Base-by-base conservation (phyloP, 2,329 filamentous ascomycete species). In the Lachnellula willkommii region DNA sequence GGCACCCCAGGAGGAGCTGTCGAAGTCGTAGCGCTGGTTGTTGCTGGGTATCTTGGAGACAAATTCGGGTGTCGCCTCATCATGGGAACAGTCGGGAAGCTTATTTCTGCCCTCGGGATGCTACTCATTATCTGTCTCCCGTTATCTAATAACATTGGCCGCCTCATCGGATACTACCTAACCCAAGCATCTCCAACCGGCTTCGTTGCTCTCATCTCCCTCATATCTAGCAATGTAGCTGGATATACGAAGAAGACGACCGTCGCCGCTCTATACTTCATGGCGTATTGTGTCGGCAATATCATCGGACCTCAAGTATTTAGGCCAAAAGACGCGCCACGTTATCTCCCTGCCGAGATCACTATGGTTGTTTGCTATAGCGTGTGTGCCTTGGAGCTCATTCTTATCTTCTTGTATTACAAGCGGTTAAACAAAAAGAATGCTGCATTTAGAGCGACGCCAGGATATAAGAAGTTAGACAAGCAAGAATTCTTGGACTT, bases 141-240 rank as follows among this genome's bases (percentile, higher is more conserved):
- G 2, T 53, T 69, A 2, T 65, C 65, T n/a, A 70, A 73, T 53
- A 61, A 72, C 49, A 59, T 66, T 17, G 71, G 70, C 5, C 77
- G 47, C 53, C 60, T 75, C 2, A 69, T 67, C 14, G 69, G 70
- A 2, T 74, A 73, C 59, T 74, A 74, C 53, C 62, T 71, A 32
- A 71, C 69, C 83, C 87, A 66, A 72, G 85, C n/a, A 73, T 87
- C 3, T 76, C 81, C 0, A 84, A 87, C 68, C 69, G 60, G 70
- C 0, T 73, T 72, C 45, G 68, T 70, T 12, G 64, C 62, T 9
- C 47, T 68, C 1, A 60, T 69, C 8, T 65, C 63, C 7, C 60
- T 69, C 8, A 75, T 76, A 11, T 72, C 75, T 26, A 72, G 68
- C 15, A 79, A 79, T 55, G 68, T 74, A 2, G 74, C 73, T 5